A percentile compares a stretch with the other conserved stretches of the same genome.
Conservation (phyloP, 75 land plant species). For the Selaginella tamariscina region DNA sequence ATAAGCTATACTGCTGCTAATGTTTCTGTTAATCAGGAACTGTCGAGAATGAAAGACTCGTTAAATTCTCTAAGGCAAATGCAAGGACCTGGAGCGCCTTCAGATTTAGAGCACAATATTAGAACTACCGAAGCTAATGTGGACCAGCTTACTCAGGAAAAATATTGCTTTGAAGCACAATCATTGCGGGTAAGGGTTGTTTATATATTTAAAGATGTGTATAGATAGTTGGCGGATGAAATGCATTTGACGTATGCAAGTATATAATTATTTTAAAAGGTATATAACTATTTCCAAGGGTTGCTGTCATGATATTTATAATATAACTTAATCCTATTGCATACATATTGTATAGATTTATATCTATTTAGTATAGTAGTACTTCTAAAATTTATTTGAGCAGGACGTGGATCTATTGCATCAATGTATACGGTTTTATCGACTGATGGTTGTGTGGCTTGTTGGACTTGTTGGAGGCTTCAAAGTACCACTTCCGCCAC, state of each 20-base stretch:
- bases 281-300: too few relatives aligned
- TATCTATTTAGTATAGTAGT: too few relatives aligned
- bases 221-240: too few relatives aligned
- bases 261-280: too few relatives aligned
- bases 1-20: not conserved
- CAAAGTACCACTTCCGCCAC: not conserved
- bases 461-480: not conserved
- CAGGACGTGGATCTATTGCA: not conserved
- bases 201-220: too few relatives aligned
- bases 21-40: constrained; percentile 34
- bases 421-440: not conserved
- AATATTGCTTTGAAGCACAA: constrained; percentile 11
- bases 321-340: too few relatives aligned
- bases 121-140: not conserved
- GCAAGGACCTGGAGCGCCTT: not conserved
- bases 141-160: not conserved
- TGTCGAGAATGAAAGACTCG: not conserved
- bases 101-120: not conserved
- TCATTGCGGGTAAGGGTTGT: constrained; percentile 33
- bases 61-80: not conserved
- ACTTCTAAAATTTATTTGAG: not conserved
- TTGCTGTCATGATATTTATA: too few relatives aligned
- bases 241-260: too few relatives aligned
- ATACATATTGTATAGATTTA: too few relatives aligned
- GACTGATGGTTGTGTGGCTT: constrained; percentile 6